Conservation (phyloP, 192 early-diverging fungal genomes). For the Neocallimastix lanati region DNA sequence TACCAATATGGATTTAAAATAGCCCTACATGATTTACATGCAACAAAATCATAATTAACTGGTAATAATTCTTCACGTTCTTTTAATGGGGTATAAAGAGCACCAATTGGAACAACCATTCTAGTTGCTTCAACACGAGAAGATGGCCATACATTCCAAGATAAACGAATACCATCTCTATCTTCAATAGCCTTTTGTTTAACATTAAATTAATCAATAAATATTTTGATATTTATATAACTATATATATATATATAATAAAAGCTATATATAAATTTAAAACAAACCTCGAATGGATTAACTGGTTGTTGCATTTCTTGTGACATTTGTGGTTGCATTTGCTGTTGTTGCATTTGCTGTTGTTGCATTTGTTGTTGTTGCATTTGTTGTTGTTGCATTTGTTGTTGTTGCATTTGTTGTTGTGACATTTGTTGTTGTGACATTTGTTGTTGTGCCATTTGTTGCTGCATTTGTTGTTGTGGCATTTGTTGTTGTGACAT, state of each 20-base stretch:
- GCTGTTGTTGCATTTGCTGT: not conserved
- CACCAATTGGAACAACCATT: slow-evolving; percentile 82
- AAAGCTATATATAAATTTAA: not conserved
- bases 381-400: not conserved
- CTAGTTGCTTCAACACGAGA: slow-evolving; percentile 83
- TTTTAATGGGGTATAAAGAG: slow-evolving; percentile 86
- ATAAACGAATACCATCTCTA: slow-evolving; percentile 81
- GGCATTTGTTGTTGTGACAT: too few species aligned
- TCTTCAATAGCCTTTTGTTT: slow-evolving; percentile 42
- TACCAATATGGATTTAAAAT: slow-evolving; percentile 97
- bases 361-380: not conserved
- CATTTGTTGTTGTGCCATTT: too few species aligned
- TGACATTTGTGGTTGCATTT: not conserved
- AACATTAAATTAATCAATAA: not conserved
- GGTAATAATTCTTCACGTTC: slow-evolving; percentile 69
- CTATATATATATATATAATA: not conserved
- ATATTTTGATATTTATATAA: not conserved
- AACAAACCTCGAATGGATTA: not conserved
- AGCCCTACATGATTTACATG: slow-evolving; percentile 85
- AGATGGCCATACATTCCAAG: slow-evolving; percentile 95
- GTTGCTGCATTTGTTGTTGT: too few species aligned
- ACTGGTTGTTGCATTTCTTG: not conserved
- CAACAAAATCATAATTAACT: slow-evolving; percentile 92
- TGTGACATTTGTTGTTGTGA: too few species aligned
- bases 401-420: not conserved